Evolutionary conservation across 768 basidiomycete species (phyloP), one percentile per base, ranked within the genome.

Genomic region (Boletus sensibilis): DNA sequence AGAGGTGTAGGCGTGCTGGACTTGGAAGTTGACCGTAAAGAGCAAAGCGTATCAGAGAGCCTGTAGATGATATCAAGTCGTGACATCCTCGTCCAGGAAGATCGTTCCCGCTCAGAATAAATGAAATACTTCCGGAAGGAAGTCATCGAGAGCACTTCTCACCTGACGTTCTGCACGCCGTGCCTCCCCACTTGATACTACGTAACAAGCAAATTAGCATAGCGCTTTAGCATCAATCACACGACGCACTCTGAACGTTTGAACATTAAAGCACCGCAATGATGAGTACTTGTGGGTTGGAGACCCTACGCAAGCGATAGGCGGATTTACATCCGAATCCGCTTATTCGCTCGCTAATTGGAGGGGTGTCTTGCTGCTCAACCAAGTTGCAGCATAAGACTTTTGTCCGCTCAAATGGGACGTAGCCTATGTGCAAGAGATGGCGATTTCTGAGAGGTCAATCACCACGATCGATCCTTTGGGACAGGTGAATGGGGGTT

Each of bases 381-480:
- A n/a, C 40, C 35, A 21, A 52, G 34, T 13, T 25, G 39, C 6
- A 47, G 29, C 25, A 13, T 14, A 34, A 29, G 27, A 34, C 7
- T 27, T n/a, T 6, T 20, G n/a, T 23, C 21, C 33, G 39, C 41
- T 33, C 13, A 31, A 18, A 16, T 9, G 29, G 41, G 35, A 45
- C n/a, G 25, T n/a, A n/a, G n/a, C n/a, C 16, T 23, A 13, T 25
- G 16, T 20, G 20, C 21, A 44, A 25, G 21, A 27, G 12, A 27
- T 4, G 37, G 11, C 25, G n/a, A 39, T 14, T 11, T 29, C 27
- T 11, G 38, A 40, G 12, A 35, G 5, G 40, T 27, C 14, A n/a
- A 34, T 40, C 45, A 35, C 21, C 34, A 13, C 31, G 25, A 59
- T 63, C 33, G 53, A 57, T 53, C 39, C 38, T 37, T 14, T 29